These are phyloP conservation scores for Zychaea mexicana DNA, from an alignment of 371 early-diverging fungal species.

Conservation along the genomic window DNA sequence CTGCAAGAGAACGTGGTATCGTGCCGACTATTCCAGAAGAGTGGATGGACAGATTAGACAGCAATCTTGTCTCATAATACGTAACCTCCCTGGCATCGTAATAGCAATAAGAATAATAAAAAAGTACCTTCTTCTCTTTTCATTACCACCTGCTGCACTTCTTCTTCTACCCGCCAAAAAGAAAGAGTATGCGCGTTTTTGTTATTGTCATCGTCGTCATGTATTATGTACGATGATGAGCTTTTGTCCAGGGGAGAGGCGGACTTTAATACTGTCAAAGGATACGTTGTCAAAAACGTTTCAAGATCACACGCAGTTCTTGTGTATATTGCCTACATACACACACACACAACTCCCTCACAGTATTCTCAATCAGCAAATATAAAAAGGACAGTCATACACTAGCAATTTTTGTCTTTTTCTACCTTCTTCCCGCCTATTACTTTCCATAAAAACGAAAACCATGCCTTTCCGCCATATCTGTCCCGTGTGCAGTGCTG, in stretches of 20 bases:
- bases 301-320: neutral
- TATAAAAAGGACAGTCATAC: too few species aligned
- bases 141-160: too few species aligned
- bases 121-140: neutral
- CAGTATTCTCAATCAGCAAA: too few species aligned
- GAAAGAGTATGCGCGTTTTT: neutral
- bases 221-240: slow-evolving; percentile 6
- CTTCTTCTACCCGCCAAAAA: too few species aligned
- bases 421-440: neutral
- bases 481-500: neutral
- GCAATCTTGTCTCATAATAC: slow-evolving; percentile 15
- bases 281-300: slow-evolving; percentile 3
- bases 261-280: neutral
- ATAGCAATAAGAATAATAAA: neutral
- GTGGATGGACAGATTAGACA: slow-evolving; percentile 49
- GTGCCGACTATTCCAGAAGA: slow-evolving; percentile 53
- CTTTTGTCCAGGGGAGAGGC: neutral
- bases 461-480: neutral
- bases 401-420: too few species aligned
- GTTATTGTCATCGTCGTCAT: too few species aligned
- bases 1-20: slow-evolving; percentile 29
- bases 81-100: too few species aligned
- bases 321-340: too few species aligned
- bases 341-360: too few species aligned
- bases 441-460: neutral